Percentiles rank a stretch among this genome's conserved stretches.
These are phyloP conservation scores for Musa troglodytarum DNA, from an alignment of 176 grass and related monocot species.

Conservation along the genomic window DNA sequence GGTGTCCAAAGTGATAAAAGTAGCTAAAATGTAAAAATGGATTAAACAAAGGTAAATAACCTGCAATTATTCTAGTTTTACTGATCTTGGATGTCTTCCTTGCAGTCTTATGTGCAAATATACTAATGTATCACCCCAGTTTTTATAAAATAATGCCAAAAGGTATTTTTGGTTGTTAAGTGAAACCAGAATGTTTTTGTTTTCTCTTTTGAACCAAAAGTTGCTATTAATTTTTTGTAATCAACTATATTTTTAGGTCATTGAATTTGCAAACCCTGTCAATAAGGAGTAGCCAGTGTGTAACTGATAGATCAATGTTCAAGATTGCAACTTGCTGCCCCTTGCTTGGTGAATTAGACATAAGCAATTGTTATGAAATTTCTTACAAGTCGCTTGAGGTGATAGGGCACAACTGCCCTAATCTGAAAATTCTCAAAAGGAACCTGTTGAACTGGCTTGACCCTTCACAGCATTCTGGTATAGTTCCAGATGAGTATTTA, in stretches of 20 bases:
- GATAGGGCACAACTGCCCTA: constrained; percentile 65
- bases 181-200: background rate
- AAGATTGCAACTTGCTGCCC: constrained; percentile 44
- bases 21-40: too few species aligned
- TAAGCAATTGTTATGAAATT: constrained; percentile 83
- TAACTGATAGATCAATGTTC: constrained; percentile 56
- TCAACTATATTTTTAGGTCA: constrained; percentile 46
- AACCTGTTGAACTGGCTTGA: constrained; percentile 85
- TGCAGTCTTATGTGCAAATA: too few species aligned
- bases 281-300: constrained; percentile 44
- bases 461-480: constrained; percentile 59
- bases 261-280: constrained; percentile 51
- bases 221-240: background rate
- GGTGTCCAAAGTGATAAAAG: too few species aligned
- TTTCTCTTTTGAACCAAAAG: background rate
- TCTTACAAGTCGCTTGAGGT: constrained; percentile 64
- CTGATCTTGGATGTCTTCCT: too few species aligned
- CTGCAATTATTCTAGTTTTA: too few species aligned
- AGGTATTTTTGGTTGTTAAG: too few species aligned
- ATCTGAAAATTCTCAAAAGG: constrained; percentile 51
- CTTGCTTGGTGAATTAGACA: constrained; percentile 65
- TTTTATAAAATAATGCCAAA: too few species aligned
- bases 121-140: too few species aligned
- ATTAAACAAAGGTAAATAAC: too few species aligned
- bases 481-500: constrained; percentile 69